Conservation (phyloP, 257 asterid genomes). For the Jacaranda mimosifolia region DNA sequence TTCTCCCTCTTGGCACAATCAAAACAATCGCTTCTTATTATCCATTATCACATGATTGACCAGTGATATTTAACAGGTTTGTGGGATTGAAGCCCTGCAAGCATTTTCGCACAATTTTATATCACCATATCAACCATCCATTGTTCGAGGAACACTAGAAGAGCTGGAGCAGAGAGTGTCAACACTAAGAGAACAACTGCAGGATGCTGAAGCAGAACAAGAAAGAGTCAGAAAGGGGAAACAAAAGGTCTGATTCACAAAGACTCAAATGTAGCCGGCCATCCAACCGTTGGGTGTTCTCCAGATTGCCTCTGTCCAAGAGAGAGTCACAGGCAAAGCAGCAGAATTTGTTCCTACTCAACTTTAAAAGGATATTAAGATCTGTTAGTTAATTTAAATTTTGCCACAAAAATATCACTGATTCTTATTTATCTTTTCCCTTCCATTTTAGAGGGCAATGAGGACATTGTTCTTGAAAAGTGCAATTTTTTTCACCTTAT, state of each 20-base stretch:
- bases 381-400: constrained; percentile 23
- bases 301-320: no score
- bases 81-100: constrained; percentile 83
- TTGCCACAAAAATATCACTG: constrained; percentile 31
- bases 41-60: not conserved
- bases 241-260: constrained; percentile 60
- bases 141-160: constrained; percentile 66
- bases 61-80: constrained; percentile 55
- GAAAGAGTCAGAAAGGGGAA: constrained; percentile 73
- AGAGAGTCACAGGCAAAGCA: constrained; percentile 13
- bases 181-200: constrained; percentile 59
- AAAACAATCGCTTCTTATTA: not conserved
- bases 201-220: constrained; percentile 71
- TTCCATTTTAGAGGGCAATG: no score
- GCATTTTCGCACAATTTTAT: constrained; percentile 64
- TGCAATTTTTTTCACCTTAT: not conserved
- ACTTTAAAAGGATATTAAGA: constrained; percentile 17
- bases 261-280: no score
- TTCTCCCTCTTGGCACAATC: not conserved
- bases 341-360: constrained; percentile 13
- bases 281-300: no score
- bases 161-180: constrained; percentile 75
- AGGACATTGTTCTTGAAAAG: constrained; percentile 25
- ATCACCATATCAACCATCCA: constrained; percentile 67
- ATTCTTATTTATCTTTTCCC: no score